Percentiles rank a stretch among this genome's conserved stretches.
phyloP scores from a whole-genome alignment of 176 grass and related monocot genomes.

The Rhipidocladum racemiflorum region DNA sequence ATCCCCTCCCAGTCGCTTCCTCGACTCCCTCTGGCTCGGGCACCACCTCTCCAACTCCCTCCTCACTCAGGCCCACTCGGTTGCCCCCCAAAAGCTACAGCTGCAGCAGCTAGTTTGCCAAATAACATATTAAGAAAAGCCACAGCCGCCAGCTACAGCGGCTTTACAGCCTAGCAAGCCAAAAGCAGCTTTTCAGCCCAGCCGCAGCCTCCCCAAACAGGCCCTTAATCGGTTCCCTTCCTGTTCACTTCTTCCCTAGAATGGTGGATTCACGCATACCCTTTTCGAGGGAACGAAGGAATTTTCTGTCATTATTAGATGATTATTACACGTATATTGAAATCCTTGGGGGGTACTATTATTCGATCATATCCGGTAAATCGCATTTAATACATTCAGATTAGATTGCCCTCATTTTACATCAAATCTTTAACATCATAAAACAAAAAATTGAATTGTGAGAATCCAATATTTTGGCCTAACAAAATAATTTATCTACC shows the following conservation, averaged over 20 bases:
- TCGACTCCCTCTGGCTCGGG: too few relatives aligned
- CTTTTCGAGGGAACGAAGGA: neutral
- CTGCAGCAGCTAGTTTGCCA: too few relatives aligned
- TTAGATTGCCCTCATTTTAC: neutral
- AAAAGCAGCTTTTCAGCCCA: too few relatives aligned
- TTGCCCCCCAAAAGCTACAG: too few relatives aligned
- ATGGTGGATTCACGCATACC: neutral
- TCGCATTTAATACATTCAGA: neutral
- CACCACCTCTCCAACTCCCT: too few relatives aligned
- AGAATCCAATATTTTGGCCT: neutral
- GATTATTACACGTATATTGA: conserved; percentile 4
- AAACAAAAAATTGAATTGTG: neutral
- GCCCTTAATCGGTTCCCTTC: too few relatives aligned
- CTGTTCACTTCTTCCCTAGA: neutral
- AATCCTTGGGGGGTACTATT: neutral
- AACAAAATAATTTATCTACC: neutral
- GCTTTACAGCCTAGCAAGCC: too few relatives aligned
- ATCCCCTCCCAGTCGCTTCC: too few relatives aligned
- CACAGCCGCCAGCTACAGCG: too few relatives aligned
- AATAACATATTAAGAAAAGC: too few relatives aligned
- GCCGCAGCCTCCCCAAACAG: too few relatives aligned
- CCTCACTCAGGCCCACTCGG: too few relatives aligned
- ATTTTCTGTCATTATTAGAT: neutral
- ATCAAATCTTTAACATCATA: neutral
- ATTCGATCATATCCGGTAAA: conserved; percentile 12